Evolutionary conservation across 2,329 filamentous ascomycete genomes (phyloP), one percentile per base, ranked within the genome.

Genomic region (Bisporella sp.): DNA sequence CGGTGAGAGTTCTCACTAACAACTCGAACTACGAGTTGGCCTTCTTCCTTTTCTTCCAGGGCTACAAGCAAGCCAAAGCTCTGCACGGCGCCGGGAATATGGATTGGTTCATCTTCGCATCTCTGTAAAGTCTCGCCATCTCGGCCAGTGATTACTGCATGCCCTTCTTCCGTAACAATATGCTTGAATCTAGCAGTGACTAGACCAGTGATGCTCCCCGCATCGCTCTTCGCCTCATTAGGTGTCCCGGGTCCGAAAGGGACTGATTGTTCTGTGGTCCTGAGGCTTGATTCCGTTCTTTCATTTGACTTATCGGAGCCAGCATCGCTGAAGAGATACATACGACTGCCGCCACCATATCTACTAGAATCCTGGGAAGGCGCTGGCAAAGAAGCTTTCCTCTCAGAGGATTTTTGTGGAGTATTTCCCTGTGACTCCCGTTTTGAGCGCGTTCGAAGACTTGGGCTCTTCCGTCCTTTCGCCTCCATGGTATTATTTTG

Each of bases 91-190:
- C 89, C 89, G 1, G 90, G 90, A 1, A 89, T 85, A 57, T 92
- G 89, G 30, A 96, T 95, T 0, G 90, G 89, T 61, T 96, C 90
- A 61, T 96, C 90, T 66, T 96, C 90, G 62, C 90, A 96, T 47
- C 82, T 78, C 63, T 95, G 87, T 42, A 93, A 70, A 1, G 76
- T 79, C 2, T 81, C 77, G 2, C 82, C 84, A 48, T 89, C 82
- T 49, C 85, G 77, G 5, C 89, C 89, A 1, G 88, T 93, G 48
- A 95, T 87, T 31, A 95, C 79, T 30, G 85, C 82, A 68, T 96
- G 89, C 0, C 89, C 89, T 12, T 82, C 85, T 2, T 87, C 81
- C 0, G 87, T 90, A 30, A 85, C 71, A 4, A 87, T 73, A 62
- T 96, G 88, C 58, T 84, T 86, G 68, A 95, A 95, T 2, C 89